phyloP scores from a whole-genome alignment of 306 rosid genomes.

The Prunus padus region DNA sequence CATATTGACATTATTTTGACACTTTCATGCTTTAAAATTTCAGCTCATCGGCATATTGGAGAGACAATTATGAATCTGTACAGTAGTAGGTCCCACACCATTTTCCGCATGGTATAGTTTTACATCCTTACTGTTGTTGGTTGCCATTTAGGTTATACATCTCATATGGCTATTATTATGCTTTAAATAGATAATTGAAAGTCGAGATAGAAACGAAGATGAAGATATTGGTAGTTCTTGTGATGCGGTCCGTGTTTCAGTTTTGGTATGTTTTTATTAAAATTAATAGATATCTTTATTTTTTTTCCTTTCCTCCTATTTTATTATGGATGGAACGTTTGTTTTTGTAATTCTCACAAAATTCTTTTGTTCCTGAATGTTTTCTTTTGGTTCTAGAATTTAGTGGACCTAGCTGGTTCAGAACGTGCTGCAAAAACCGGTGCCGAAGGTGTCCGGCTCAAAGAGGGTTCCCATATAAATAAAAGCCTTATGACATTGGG shows the following conservation, averaged over 20 bases:
- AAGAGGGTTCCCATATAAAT: slow-evolving; percentile 97
- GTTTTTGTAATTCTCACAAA: background rate
- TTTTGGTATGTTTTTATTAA: slow-evolving; percentile 56
- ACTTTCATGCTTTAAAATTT: slow-evolving; percentile 21
- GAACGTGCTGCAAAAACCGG: slow-evolving; percentile 99
- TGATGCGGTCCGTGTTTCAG: slow-evolving; percentile 97
- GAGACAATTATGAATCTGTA: slow-evolving; percentile 94
- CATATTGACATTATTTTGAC: slow-evolving; percentile 4
- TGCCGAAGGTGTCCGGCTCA: slow-evolving; percentile 92
- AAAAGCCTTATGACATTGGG: slow-evolving; percentile 95
- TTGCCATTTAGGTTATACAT: slow-evolving; percentile 9
- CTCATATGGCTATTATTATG: slow-evolving; percentile 11
- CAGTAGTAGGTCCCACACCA: slow-evolving; percentile 96
- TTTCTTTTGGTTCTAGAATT: slow-evolving; percentile 54
- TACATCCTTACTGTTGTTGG: slow-evolving; percentile 16
- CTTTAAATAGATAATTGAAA: slow-evolving; percentile 75
- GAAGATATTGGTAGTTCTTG: slow-evolving; percentile 54
- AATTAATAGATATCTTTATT: background rate
- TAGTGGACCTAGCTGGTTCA: slow-evolving; percentile 99
- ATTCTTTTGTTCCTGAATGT: slow-evolving; percentile 3
- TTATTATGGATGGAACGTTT: background rate
- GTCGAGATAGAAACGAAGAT: slow-evolving; percentile 72
- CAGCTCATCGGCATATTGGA: slow-evolving; percentile 98
- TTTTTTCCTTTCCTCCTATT: background rate
- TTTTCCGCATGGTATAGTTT: slow-evolving; percentile 83